Percentiles rank a stretch among this genome's conserved stretches.
Conservation (phyloP, 2,329 filamentous ascomycete genomes). For the Penicillium sp. region DNA sequence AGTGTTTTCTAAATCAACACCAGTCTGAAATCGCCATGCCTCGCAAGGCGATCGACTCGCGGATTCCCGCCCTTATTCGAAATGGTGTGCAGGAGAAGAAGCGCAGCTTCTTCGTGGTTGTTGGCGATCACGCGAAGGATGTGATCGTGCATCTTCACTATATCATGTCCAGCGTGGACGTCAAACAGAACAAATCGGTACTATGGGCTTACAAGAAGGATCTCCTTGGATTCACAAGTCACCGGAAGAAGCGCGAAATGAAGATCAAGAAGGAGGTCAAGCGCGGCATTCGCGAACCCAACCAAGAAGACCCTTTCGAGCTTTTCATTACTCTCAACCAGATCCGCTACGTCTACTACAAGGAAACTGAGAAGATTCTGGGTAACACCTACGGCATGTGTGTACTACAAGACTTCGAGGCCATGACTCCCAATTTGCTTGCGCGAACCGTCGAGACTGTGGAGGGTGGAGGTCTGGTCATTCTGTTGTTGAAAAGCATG, state of each 20-base stretch:
- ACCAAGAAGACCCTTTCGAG: constrained; percentile 93
- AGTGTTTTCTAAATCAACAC: constrained; percentile 10
- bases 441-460: constrained; percentile 96
- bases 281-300: constrained; percentile 85
- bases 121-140: constrained; percentile 92
- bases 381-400: constrained; percentile 99
- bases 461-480: constrained; percentile 87
- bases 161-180: constrained; percentile 83
- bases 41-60: constrained; percentile 69
- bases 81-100: constrained; percentile 95
- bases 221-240: constrained; percentile 87
- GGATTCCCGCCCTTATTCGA: constrained; percentile 84
- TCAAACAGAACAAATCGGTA: constrained; percentile 94
- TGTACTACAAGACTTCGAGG: constrained; percentile 97
- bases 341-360: constrained; percentile 99
- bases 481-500: constrained; percentile 93
- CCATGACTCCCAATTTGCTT: constrained; percentile 92
- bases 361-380: constrained; percentile 97
- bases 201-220: constrained; percentile 99
- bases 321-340: constrained; percentile 94
- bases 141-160: constrained; percentile 94
- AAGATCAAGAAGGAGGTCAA: constrained; percentile 99
- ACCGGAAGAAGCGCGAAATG: constrained; percentile 95
- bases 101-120: constrained; percentile 94
- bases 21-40: constrained; percentile 32